Percentiles rank a stretch among this genome's conserved stretches.
phyloP scores from a whole-genome alignment of 208 protist genomes.

The Crithidia mellificae region DNA sequence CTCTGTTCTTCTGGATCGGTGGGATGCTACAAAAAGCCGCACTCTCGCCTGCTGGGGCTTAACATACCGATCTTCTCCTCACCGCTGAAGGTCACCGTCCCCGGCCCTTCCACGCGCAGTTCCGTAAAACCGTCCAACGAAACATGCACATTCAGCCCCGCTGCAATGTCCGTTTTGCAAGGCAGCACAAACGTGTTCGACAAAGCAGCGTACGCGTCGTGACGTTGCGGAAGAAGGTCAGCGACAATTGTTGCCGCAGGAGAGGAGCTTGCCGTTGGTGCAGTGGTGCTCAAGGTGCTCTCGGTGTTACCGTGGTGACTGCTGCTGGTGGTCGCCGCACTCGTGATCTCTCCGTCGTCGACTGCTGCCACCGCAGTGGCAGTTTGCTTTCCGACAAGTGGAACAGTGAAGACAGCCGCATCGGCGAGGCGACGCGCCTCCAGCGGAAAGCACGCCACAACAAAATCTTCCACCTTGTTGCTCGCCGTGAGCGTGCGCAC shows the following conservation, averaged over 20 bases:
- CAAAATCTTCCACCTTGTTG: conserved; percentile 50
- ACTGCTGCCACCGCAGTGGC: no score
- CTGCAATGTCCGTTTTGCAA: conserved; percentile 47
- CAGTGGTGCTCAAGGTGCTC: no score
- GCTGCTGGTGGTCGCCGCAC: no score
- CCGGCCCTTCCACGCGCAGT: conserved; percentile 73
- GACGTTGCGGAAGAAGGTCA: conserved; percentile 6
- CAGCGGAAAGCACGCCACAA: conserved; percentile 61
- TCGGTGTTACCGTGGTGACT: no score
- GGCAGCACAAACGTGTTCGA: conserved; percentile 21
- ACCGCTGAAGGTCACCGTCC: conserved; percentile 69
- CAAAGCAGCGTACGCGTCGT: neutral
- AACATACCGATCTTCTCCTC: conserved; percentile 53
- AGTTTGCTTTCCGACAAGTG: neutral
- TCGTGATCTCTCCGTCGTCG: no score
- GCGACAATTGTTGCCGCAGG: neutral
- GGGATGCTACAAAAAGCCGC: neutral
- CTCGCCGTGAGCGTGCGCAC: conserved; percentile 50
- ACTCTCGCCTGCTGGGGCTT: neutral
- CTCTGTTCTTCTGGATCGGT: no score
- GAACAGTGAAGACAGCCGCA: conserved; percentile 6
- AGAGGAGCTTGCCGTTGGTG: no score
- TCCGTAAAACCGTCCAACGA: conserved; percentile 75
- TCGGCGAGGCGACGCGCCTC: conserved; percentile 26
- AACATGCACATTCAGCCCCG: conserved; percentile 58